Evolutionary conservation across 352 stramenopile species (phyloP).

Genomic region (Hyaloperonospora brassicae): DNA sequence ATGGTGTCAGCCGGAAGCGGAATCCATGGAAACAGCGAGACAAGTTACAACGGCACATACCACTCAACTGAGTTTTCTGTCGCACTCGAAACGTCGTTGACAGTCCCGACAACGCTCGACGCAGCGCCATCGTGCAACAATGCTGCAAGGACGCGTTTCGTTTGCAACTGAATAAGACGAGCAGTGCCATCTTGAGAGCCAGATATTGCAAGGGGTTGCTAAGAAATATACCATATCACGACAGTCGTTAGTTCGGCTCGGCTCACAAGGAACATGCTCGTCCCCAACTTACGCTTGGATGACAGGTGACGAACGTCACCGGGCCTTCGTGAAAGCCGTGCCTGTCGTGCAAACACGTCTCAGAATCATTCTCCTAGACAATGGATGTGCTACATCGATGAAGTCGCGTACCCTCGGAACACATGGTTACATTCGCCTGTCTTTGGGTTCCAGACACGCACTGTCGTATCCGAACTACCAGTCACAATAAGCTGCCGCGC

Average conservation of each 20-base stretch:
- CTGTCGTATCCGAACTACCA: conserved; percentile 89
- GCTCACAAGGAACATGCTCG: not conserved
- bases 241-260: conserved; percentile 2
- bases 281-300: conserved; percentile 54
- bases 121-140: conserved; percentile 68
- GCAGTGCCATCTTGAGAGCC: conserved; percentile 92
- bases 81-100: conserved; percentile 37
- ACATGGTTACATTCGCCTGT: conserved; percentile 89
- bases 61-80: conserved; percentile 85
- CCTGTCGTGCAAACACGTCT: conserved; percentile 25
- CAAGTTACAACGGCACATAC: no score
- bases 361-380: not conserved
- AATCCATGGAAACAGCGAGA: conserved; percentile 3
- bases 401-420: conserved; percentile 60
- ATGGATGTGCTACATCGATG: not conserved
- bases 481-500: conserved; percentile 89
- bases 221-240: conserved; percentile 1
- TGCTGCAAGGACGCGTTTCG: conserved; percentile 90
- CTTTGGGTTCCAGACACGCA: conserved; percentile 94
- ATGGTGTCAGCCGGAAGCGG: conserved; percentile 3
- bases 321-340: conserved; percentile 82
- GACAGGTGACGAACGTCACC: conserved; percentile 88
- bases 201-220: conserved; percentile 89
- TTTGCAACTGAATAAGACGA: conserved; percentile 89
- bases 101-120: conserved; percentile 32